A percentile compares a stretch with the other conserved stretches of the same genome.
Conservation (phyloP, 768 basidiomycete species). For the Leccinum variicolor region DNA sequence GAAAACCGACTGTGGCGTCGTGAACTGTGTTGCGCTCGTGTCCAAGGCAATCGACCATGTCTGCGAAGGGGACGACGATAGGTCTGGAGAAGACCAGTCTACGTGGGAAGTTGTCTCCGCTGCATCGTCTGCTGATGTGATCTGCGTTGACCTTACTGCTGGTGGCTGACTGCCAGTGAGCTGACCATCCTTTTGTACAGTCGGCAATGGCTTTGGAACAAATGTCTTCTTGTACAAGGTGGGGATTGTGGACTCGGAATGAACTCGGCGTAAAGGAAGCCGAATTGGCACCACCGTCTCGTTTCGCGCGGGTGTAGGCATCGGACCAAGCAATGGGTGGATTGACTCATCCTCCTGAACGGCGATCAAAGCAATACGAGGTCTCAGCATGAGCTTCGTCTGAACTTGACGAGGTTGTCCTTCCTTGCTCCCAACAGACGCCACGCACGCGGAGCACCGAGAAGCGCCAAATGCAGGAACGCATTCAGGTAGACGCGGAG, state of each 20-base stretch:
- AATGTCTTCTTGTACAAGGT: neutral
- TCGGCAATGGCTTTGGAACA: neutral
- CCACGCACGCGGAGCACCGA: neutral
- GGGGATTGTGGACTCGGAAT: neutral
- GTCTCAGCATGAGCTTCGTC: neutral
- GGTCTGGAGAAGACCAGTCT: neutral
- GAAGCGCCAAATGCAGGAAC: neutral
- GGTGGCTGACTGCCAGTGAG: neutral
- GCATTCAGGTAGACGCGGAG: neutral
- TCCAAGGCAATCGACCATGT: neutral
- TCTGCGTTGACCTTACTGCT: neutral
- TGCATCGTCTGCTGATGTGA: neutral
- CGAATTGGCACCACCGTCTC: neutral
- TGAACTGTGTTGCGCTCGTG: neutral
- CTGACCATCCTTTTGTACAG: neutral
- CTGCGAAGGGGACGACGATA: slow-evolving; percentile 8
- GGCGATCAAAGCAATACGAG: neutral
- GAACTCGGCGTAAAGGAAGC: neutral
- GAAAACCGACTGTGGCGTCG: neutral
- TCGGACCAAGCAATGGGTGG: neutral
- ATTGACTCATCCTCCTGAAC: neutral
- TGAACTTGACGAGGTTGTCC: neutral
- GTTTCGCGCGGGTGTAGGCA: neutral
- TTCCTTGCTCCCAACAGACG: neutral
- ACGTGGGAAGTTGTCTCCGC: neutral